Conservation (phyloP, 129 eudicot genomes). For the sunflower (Helianthus annuus) region HanXRQr2.0-SUNRISE NC_035438.2:47121397-47121896, state of each 20-base stretch:
- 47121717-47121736: conserved; percentile 1
- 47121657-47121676: too few relatives aligned
- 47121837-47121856: too few relatives aligned
- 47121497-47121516: background rate
- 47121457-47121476: background rate
- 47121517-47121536: background rate
- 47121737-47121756: background rate
- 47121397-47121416: conserved; percentile 9
- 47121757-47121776: background rate
- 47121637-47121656: too few relatives aligned
- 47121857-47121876: too few relatives aligned
- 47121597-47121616: background rate
- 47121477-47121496: background rate
- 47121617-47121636: too few relatives aligned
- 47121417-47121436: background rate
- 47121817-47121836: too few relatives aligned
- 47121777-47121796: too few relatives aligned
- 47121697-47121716: background rate
- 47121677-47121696: too few relatives aligned
- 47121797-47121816: too few relatives aligned
- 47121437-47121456: conserved; percentile 16
- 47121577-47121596: background rate
- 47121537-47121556: background rate
- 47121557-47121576: background rate
- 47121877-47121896: too few relatives aligned